phyloP scores from a whole-genome alignment of 139 green algal genomes.

The Chlorella sp. region DNA sequence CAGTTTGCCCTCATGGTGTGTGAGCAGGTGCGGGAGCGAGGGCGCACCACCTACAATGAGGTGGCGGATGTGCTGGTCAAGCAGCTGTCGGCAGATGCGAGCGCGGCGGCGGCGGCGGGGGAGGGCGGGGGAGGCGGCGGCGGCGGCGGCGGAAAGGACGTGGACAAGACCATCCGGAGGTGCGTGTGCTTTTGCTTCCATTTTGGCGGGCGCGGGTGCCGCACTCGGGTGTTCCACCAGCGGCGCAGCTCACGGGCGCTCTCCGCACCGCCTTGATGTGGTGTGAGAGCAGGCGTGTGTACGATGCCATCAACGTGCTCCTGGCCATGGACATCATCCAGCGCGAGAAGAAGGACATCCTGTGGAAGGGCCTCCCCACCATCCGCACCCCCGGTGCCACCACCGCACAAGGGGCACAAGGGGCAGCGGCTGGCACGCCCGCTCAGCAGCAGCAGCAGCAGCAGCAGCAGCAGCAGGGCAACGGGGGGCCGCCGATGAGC shows the following conservation, averaged over 20 bases:
- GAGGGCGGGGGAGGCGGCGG: slow-evolving; percentile 9
- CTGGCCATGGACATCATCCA: slow-evolving; percentile 90
- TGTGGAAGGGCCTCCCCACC: slow-evolving; percentile 36
- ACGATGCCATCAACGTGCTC: slow-evolving; percentile 98
- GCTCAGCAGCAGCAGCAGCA: slow-evolving; percentile 11
- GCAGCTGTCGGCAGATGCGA: slow-evolving; percentile 30
- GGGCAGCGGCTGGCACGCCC: no score
- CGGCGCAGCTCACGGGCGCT: no score
- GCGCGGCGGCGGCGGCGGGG: background rate
- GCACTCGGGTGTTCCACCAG: no score
- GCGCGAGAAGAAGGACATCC: slow-evolving; percentile 85
- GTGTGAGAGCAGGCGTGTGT: slow-evolving; percentile 85
- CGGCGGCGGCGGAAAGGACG: background rate
- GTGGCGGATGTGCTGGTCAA: slow-evolving; percentile 91
- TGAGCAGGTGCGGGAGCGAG: slow-evolving; percentile 83
- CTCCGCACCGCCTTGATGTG: slow-evolving; percentile 20
- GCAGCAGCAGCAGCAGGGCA: slow-evolving; percentile 7
- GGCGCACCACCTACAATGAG: slow-evolving; percentile 89
- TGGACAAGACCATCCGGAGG: slow-evolving; percentile 13
- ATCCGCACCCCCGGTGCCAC: no score
- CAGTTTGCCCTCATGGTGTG: slow-evolving; percentile 71
- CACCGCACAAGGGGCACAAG: no score
- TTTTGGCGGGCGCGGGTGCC: no score
- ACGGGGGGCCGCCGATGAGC: background rate
- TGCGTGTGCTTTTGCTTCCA: no score